phyloP scores from a whole-genome alignment of 257 asterid species.

The Thymus mandschuricus region DNA sequence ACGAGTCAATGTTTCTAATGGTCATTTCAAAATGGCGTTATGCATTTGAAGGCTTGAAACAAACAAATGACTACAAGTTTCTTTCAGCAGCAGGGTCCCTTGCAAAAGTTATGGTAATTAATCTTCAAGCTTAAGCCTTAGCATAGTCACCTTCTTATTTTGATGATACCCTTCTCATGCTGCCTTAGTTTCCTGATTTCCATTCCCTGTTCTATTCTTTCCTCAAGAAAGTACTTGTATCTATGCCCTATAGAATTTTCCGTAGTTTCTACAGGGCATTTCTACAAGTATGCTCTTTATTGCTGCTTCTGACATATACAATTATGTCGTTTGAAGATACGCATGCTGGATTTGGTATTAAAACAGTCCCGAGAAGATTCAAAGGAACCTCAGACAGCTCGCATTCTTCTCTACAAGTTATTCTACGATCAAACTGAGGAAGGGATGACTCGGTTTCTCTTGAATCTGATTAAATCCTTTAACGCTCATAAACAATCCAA shows the following conservation, averaged over 20 bases:
- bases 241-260: conserved; percentile 17
- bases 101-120: conserved; percentile 79
- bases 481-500: conserved; percentile 82
- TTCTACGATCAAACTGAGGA: conserved; percentile 98
- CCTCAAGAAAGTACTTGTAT: conserved; percentile 21
- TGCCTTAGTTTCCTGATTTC: conserved; percentile 17
- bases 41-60: conserved; percentile 82
- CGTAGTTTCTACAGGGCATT: background rate
- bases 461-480: conserved; percentile 88
- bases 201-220: background rate
- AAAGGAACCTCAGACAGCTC: conserved; percentile 85
- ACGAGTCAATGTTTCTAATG: conserved; percentile 80
- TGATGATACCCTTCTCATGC: conserved; percentile 11
- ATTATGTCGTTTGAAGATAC: conserved; percentile 61
- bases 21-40: conserved; percentile 84
- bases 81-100: conserved; percentile 92
- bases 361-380: conserved; percentile 81
- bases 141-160: conserved; percentile 22
- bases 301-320: conserved; percentile 40
- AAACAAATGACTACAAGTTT: conserved; percentile 74
- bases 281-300: conserved; percentile 23
- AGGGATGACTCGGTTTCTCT: conserved; percentile 86
- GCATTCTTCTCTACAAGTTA: conserved; percentile 92
- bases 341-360: conserved; percentile 90
- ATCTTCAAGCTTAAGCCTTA: conserved; percentile 26